Percentiles rank a stretch among this genome's conserved stretches.
These are phyloP conservation scores for Scedosporium apiospermum DNA, from an alignment of 2,329 filamentous ascomycete species.

Conservation along the genomic window DNA sequence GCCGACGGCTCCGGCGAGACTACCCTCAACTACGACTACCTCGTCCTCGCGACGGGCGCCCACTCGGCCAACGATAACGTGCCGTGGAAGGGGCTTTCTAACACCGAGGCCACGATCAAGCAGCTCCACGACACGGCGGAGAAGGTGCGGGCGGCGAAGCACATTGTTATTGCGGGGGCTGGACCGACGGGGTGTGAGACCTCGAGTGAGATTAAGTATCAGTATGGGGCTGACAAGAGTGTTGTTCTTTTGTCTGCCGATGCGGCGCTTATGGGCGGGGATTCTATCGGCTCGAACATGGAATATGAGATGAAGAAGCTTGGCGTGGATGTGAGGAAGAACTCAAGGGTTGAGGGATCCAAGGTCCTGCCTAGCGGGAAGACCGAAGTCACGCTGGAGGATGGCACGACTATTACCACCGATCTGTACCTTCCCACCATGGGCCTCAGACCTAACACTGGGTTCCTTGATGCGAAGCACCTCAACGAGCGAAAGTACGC, in stretches of 20 bases:
- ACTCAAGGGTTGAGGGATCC: conserved; percentile 28
- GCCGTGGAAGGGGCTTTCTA: conserved; percentile 43
- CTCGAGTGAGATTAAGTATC: conserved; percentile 43
- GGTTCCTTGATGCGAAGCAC: conserved; percentile 35
- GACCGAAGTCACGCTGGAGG: conserved; percentile 36
- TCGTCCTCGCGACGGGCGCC: conserved; percentile 48
- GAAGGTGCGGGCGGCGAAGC: conserved; percentile 33
- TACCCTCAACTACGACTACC: conserved; percentile 40
- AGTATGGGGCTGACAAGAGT: conserved; percentile 35
- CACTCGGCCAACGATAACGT: conserved; percentile 27
- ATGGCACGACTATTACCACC: conserved; percentile 36
- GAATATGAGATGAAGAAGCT: conserved; percentile 42
- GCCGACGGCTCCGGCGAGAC: conserved; percentile 15
- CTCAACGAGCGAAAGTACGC: conserved; percentile 35
- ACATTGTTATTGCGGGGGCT: conserved; percentile 47
- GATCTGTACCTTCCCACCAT: conserved; percentile 49
- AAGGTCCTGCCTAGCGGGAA: conserved; percentile 28
- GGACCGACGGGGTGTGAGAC: conserved; percentile 47
- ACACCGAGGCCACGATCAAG: conserved; percentile 32
- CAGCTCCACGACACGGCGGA: conserved; percentile 30
- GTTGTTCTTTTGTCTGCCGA: conserved; percentile 36
- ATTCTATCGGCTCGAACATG: conserved; percentile 31
- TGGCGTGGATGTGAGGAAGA: conserved; percentile 36
- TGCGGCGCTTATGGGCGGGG: conserved; percentile 31
- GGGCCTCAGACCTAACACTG: conserved; percentile 45